Conservation (phyloP, 176 grass and related monocot genomes). For the Elaeis guineensis region DNA sequence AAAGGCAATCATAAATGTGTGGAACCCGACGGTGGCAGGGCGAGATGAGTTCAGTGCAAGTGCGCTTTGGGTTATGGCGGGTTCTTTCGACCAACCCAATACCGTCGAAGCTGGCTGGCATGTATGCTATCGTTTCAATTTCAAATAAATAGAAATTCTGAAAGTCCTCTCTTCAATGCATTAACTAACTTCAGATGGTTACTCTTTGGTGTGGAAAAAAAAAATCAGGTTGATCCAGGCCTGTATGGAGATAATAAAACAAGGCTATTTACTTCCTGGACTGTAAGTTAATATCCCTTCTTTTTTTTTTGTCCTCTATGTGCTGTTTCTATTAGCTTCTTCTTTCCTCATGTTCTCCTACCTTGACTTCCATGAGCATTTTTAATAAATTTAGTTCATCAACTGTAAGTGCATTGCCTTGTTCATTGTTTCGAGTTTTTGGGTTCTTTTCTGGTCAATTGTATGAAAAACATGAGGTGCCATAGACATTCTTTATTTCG, state of each 20-base stretch:
- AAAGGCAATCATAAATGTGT: conserved; percentile 92
- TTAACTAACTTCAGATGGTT: background rate
- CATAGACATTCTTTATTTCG: background rate
- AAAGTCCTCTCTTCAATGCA: background rate
- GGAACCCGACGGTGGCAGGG: conserved; percentile 78
- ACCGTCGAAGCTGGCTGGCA: conserved; percentile 97
- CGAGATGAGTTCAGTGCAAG: conserved; percentile 78
- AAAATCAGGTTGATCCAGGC: conserved; percentile 79
- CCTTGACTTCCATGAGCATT: background rate
- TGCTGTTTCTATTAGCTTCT: too few relatives aligned
- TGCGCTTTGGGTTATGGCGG: conserved; percentile 84
- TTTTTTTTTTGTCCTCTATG: too few relatives aligned
- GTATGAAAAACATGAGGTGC: too few relatives aligned
- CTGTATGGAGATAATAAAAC: conserved; percentile 94
- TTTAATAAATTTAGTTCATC: too few relatives aligned
- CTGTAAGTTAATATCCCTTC: conserved; percentile 32
- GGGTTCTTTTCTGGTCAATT: too few relatives aligned
- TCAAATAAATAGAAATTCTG: background rate
- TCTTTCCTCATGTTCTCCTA: too few relatives aligned
- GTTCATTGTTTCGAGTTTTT: too few relatives aligned
- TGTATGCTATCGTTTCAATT: conserved; percentile 19
- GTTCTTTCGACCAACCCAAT: conserved; percentile 59
- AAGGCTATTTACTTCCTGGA: conserved; percentile 93
- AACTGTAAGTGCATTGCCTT: too few relatives aligned
- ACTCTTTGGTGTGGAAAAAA: background rate